Evolutionary conservation across 2,329 filamentous ascomycete genomes (phyloP).

Genomic region (Apiospora sp.): DNA sequence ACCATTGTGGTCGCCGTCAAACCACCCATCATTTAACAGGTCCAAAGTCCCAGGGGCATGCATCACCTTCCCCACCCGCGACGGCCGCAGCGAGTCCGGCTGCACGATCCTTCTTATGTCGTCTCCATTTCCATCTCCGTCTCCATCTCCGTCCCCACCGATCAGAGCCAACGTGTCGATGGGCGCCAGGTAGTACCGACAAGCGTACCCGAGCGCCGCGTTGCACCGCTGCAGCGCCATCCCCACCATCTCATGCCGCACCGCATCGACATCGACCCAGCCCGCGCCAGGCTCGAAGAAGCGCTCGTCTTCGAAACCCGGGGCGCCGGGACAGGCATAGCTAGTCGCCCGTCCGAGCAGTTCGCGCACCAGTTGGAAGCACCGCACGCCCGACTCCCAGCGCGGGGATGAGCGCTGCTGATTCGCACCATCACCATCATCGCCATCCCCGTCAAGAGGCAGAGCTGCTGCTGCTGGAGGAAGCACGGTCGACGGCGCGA

Average conservation of each 20-base stretch:
- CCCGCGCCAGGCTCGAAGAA: slow-evolving; percentile 20
- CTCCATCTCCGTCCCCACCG: not conserved
- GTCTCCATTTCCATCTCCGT: not conserved
- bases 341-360: slow-evolving; percentile 19
- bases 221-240: slow-evolving; percentile 25
- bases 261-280: slow-evolving; percentile 27
- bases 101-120: not conserved
- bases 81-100: slow-evolving; percentile 1
- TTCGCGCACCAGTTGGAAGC: slow-evolving; percentile 22
- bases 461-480: not conserved
- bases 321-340: not conserved
- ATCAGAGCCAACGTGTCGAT: slow-evolving; percentile 8
- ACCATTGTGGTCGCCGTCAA: not conserved
- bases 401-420: not conserved
- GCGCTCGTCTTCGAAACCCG: not conserved
- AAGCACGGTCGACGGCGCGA: not conserved
- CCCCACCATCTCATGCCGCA: slow-evolving; percentile 28
- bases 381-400: slow-evolving; percentile 26
- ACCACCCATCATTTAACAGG: not conserved
- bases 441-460: not conserved
- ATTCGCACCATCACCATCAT: not conserved
- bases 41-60: not conserved
- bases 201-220: slow-evolving; percentile 22
- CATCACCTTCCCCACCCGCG: not conserved
- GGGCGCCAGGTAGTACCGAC: slow-evolving; percentile 25